Evolutionary conservation across 768 basidiomycete species (phyloP), one percentile per base, ranked within the genome.

Genomic region (Kwoniella sp.): DNA sequence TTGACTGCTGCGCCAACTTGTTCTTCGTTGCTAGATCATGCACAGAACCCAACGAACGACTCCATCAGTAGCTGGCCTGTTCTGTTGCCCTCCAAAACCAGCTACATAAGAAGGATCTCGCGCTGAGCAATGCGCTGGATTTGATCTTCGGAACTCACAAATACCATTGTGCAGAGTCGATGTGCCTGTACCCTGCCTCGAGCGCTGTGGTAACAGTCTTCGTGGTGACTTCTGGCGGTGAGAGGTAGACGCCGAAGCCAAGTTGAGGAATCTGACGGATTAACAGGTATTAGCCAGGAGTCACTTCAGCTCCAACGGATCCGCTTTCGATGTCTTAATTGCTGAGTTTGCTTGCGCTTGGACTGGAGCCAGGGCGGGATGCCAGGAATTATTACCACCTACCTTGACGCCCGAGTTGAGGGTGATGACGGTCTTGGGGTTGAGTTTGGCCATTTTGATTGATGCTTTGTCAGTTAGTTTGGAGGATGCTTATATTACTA

Each of bases 241-340:
- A 73, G 38, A 70, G 74, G 66, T 79, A 82, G 13, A 81, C 79
- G n/a, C 81, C 81, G 53, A 81, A 81, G 3, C 81, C 81, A 4
- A 82, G 65, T 48, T 73, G 70, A 1, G 81, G 81, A 30, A 82
- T 73, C 63, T 70, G 47, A 37, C 20, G 20, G 25, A 50, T 4
- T 5, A 31, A 30, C 25, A 59, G 30, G 13, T 51, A 51, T 45
- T 45, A 8, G 34, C n/a, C n/a, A n/a, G n/a, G n/a, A n/a, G 34
- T 5, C 7, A 34, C 5, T 5, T 34, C 41, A 45, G 41, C 41
- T 45, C 15, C 50, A 28, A 4, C n/a, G n/a, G n/a, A n/a, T 51
- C 11, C 23, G 50, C 50, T 25, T 25, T 26, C 4, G 50, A 25
- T 51, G n/a, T n/a, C n/a, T n/a, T n/a, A n/a, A n/a, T n/a, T n/a